A percentile compares a stretch with the other conserved stretches of the same genome.
phyloP scores from a whole-genome alignment of 495 filamentous ascomycete species.

The Daldinia concentrica region DNA sequence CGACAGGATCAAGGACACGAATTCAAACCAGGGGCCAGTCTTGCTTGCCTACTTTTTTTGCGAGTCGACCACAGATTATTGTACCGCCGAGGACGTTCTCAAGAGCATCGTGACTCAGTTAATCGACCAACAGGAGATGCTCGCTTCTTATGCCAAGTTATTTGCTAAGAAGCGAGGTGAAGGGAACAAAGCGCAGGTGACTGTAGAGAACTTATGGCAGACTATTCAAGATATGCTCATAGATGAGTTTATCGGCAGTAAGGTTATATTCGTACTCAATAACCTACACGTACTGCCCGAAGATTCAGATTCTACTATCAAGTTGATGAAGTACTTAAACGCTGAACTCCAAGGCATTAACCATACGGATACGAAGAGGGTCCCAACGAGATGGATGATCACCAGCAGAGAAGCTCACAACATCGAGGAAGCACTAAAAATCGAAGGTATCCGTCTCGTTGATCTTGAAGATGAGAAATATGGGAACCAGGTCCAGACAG shows the following conservation, averaged over 20 bases:
- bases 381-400: slow-evolving; percentile 47
- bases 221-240: slow-evolving; percentile 48
- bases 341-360: slow-evolving; percentile 37
- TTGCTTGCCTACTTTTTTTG: slow-evolving; percentile 55
- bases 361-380: slow-evolving; percentile 27
- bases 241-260: slow-evolving; percentile 47
- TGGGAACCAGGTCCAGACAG: slow-evolving; percentile 45
- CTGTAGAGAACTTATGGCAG: slow-evolving; percentile 51
- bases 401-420: slow-evolving; percentile 47
- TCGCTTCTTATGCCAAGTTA: slow-evolving; percentile 49
- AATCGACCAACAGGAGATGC: slow-evolving; percentile 46
- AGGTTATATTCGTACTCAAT: slow-evolving; percentile 52
- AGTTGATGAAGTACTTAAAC: slow-evolving; percentile 45
- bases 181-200: slow-evolving; percentile 30
- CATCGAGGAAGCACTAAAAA: slow-evolving; percentile 39
- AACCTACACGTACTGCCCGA: slow-evolving; percentile 51
- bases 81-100: slow-evolving; percentile 51
- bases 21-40: slow-evolving; percentile 34
- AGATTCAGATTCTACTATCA: slow-evolving; percentile 50
- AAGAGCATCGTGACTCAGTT: slow-evolving; percentile 51
- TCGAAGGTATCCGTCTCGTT: slow-evolving; percentile 35
- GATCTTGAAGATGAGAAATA: slow-evolving; percentile 47
- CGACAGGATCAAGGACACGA: slow-evolving; percentile 36
- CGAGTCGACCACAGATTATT: slow-evolving; percentile 44
- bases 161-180: slow-evolving; percentile 47